phyloP scores from a whole-genome alignment of 805 yeast species.

The Saccharomycopsis fermentans region DNA sequence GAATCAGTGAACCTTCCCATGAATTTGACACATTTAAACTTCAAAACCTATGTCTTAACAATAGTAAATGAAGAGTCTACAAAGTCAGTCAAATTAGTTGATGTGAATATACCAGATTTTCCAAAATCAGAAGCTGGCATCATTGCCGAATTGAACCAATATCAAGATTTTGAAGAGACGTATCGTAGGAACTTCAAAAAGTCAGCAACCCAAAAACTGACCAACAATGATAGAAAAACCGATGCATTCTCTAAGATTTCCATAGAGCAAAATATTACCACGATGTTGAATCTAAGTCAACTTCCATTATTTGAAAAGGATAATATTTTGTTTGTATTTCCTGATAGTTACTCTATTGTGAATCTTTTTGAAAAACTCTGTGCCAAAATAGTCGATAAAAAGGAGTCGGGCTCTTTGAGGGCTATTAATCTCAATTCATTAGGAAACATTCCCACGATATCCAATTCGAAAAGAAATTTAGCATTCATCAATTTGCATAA shows the following conservation, averaged over 20 bases:
- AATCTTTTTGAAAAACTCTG: background rate
- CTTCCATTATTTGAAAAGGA: background rate
- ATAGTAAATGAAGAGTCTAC: background rate
- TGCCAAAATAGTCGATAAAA: background rate
- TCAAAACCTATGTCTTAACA: background rate
- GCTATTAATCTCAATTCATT: background rate
- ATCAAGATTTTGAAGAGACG: background rate
- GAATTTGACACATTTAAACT: background rate
- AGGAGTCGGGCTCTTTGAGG: background rate
- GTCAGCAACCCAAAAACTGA: background rate
- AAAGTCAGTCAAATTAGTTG: background rate
- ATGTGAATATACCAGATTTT: background rate
- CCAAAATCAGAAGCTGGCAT: background rate
- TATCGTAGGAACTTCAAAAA: background rate
- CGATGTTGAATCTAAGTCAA: background rate
- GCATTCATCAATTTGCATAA: background rate
- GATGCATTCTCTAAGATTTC: background rate
- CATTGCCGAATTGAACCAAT: background rate
- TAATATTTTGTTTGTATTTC: background rate
- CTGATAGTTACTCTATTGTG: background rate
- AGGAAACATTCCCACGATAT: background rate
- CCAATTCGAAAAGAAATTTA: background rate
- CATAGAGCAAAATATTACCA: background rate
- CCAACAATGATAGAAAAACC: background rate
- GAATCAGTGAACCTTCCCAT: background rate